Evolutionary conservation across 1,284 basidiomycete species (phyloP), one percentile per base, ranked within the genome.

Genomic region (Fomitopsis schrenkii): DNA sequence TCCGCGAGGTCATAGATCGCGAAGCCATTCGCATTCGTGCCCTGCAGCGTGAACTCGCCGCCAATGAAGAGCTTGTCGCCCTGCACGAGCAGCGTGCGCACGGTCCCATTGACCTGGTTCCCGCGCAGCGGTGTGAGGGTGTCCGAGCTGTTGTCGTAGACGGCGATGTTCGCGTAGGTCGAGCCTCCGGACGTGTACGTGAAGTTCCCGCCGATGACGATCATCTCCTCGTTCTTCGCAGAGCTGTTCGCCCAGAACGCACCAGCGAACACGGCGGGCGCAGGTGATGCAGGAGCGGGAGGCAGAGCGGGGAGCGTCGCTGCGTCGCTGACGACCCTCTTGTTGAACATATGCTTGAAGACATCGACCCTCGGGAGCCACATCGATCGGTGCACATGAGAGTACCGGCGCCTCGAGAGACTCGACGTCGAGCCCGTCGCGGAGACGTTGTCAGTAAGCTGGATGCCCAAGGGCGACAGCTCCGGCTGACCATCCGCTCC

Each of bases 181-280:
- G 81, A 76, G 8, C 79, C 78, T 17, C 78, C 70, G 12, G 76
- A 57, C 3, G 80, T 69, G 68, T 89, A 90, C 3, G 88, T 86
- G 72, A 97, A 98, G 75, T 97, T 95, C 55, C 96, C 96, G 42
- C 95, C 96, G 56, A 98, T 79, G 65, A 98, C 85, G 42, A 85
- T 87, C 52, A 94, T 76, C 63, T 91, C 82, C 48, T 79, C 77
- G 3, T 81, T 81, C 6, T 8, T 15, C 5, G 85, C 84, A 1
- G 88, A 85, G 44, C 80, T 80, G 70, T 97, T 97, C 17, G 86
- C 90, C 93, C 93, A 98, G 79, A 96, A 98, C 2, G 86, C 84
- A 40, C 94, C 96, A 0, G 93, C 83, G 46, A 97, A 80, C 60
- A 98, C 86, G 36, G 94, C 88, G 1, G 95, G 93, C 1, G 92